Conservation (phyloP, 768 basidiomycete species). For the Cubamyces lactineus region DNA sequence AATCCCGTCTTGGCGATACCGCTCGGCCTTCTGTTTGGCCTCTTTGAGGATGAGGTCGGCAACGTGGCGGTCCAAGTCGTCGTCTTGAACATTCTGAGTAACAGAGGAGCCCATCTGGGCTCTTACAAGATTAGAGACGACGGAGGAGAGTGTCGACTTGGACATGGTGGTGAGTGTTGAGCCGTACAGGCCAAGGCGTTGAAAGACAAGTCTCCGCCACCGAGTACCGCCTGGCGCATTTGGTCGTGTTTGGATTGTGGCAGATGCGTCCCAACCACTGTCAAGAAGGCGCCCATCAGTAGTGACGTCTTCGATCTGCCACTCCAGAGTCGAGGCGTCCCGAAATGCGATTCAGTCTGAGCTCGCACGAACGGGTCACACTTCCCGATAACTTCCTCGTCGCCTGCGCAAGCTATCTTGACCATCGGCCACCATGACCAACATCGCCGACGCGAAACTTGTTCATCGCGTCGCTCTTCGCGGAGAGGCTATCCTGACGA, state of each 20-base stretch:
- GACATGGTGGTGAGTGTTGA: conserved; percentile 37
- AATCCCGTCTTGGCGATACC: conserved; percentile 76
- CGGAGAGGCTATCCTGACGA: conserved; percentile 63
- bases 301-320: neutral
- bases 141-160: conserved; percentile 73
- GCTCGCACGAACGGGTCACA: too few species aligned
- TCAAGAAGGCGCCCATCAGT: neutral
- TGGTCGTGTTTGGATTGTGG: conserved; percentile 13
- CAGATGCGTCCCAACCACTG: neutral
- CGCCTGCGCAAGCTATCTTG: neutral
- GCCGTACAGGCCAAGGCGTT: neutral
- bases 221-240: conserved; percentile 5
- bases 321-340: neutral
- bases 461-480: conserved; percentile 50
- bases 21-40: conserved; percentile 88
- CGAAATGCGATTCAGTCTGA: too few species aligned
- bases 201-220: conserved; percentile 6
- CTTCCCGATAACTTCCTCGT: too few species aligned
- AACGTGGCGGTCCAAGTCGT: conserved; percentile 89
- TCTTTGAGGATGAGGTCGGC: conserved; percentile 91
- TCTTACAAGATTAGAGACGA: conserved; percentile 78
- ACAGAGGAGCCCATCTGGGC: conserved; percentile 76
- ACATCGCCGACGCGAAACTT: conserved; percentile 9
- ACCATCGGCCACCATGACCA: conserved; percentile 15
- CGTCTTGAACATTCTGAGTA: conserved; percentile 63